These are phyloP conservation scores for Colletotrichum sansevieriae DNA, from an alignment of 2,329 filamentous ascomycete genomes.

Conservation along the genomic window DNA sequence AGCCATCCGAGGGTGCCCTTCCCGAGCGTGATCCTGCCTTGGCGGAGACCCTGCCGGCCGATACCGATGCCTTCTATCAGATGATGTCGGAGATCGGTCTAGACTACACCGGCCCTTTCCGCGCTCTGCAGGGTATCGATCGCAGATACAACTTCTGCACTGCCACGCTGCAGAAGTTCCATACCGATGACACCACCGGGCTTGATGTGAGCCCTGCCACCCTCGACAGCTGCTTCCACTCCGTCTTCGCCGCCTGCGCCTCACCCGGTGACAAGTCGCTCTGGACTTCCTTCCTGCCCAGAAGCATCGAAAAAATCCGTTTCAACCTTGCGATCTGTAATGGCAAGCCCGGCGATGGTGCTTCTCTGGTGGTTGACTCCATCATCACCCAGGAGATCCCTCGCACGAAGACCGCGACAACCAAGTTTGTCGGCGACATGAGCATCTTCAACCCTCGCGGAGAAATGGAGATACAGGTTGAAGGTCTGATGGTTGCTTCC, in stretches of 20 bases:
- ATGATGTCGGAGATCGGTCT: slow-evolving; percentile 42
- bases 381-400: slow-evolving; percentile 48
- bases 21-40: slow-evolving; percentile 41
- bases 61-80: slow-evolving; percentile 43
- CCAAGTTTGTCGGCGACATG: slow-evolving; percentile 54
- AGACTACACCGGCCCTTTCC: slow-evolving; percentile 43
- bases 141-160: slow-evolving; percentile 40
- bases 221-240: slow-evolving; percentile 54
- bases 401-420: slow-evolving; percentile 43
- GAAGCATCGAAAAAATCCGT: slow-evolving; percentile 44
- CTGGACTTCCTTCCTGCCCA: slow-evolving; percentile 50
- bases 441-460: slow-evolving; percentile 49
- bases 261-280: slow-evolving; percentile 51
- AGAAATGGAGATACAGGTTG: slow-evolving; percentile 50
- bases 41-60: slow-evolving; percentile 39
- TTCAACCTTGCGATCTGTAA: slow-evolving; percentile 39
- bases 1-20: slow-evolving; percentile 41
- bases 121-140: slow-evolving; percentile 40
- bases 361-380: slow-evolving; percentile 48
- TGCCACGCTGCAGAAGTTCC: slow-evolving; percentile 44
- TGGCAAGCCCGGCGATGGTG: slow-evolving; percentile 29
- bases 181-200: slow-evolving; percentile 42
- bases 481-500: slow-evolving; percentile 50
- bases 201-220: slow-evolving; percentile 51
- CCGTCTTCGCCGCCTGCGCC: slow-evolving; percentile 49